Evolutionary conservation across 1,284 basidiomycete genomes (phyloP), one percentile per base, ranked within the genome.

Genomic region (Sporisorium reilianum): DNA sequence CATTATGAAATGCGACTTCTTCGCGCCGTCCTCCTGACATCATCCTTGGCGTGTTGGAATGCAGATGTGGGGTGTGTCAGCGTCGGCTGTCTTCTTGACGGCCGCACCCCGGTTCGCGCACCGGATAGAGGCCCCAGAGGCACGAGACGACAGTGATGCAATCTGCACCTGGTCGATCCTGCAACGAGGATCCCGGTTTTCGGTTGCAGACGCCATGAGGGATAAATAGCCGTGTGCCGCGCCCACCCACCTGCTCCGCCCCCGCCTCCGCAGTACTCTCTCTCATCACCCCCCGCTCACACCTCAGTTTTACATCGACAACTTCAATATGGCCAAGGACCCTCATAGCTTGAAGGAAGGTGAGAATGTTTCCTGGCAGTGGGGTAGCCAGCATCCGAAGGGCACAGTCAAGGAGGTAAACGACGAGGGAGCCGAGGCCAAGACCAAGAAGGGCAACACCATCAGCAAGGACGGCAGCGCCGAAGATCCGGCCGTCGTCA

Each of bases 321-420:
- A 41, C 5, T 5, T n/a, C 22, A 64, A 10, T 28, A 67, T 67
- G 58, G 44, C 64, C 32, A 60, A 54, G 26, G 69, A 76, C 49
- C 46, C 74, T 12, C 69, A 76, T 50, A 41, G 55, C 18, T 65
- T 76, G 11, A 53, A 46, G 20, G 59, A 71, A 40, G 78, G 78
- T 1, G 64, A 80, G 38, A 25, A 74, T 6, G 78, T 80, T 2
- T 55, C 64, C 9, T 79, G 77, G 77, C 64, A 64, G 25, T 78
- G 77, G 77, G 77, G 77, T 7, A 48, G 41, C 6, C 69, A 72
- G 30, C 63, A 68, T 23, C 79, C 79, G n/a, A 55, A 38, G 3
- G 79, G 79, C n/a, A 66, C 55, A 1, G 79, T 80, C 38, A 66
- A 75, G 53, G 75, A 78, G 22, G 78, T 80, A 40, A 60, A 66